Evolutionary conservation across 2,329 filamentous ascomycete species (phyloP), one percentile per base, ranked within the genome.

Genomic region (Grosmannia serpens): DNA sequence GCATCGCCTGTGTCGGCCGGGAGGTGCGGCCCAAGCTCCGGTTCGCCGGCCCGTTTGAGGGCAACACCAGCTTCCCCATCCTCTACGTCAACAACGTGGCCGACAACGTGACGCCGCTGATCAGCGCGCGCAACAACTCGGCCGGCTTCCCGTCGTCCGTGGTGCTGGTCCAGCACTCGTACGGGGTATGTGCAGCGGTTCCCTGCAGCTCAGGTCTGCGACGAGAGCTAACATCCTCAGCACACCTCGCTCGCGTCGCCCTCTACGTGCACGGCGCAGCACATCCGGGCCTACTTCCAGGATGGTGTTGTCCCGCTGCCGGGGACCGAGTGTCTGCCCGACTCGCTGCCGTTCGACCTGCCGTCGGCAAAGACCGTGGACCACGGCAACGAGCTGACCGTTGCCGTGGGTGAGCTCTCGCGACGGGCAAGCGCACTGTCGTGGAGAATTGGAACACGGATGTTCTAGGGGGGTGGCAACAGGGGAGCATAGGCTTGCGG

Each of bases 131-230:
- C 6, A 63, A 63, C 56, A 63, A 60, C 49, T 60, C 59, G 49
- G 58, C 57, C 60, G 57, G 38, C 4, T 63, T 63, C 27, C 50
- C 57, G 0, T 72, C 70, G 17, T 78, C 77, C 0, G 70, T 72
- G 0, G 67, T 81, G 7, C 65, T 81, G 29, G 70, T 74, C 15
- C 77, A 79, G 63, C 75, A 80, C 51, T 74, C 75, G 1, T 80
- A 76, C 47, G 79, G 79, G 10, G 52, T 54, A 31, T 5, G 77
- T 78, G 70, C 2, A 7, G n/a, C 4, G 33, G 10, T 13, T 24
- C 35, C 27, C 17, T 26, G 24, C 54, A 17, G 38, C 2, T 17
- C 11, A 17, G 11, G 11, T 41, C 38, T 17, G 17, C n/a, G n/a
- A n/a, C n/a, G n/a, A n/a, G n/a, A n/a, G 38, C 38, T 41, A 17